Conservation (phyloP, 2,329 filamentous ascomycete species). For the Dactylellina haptotyla region DNA sequence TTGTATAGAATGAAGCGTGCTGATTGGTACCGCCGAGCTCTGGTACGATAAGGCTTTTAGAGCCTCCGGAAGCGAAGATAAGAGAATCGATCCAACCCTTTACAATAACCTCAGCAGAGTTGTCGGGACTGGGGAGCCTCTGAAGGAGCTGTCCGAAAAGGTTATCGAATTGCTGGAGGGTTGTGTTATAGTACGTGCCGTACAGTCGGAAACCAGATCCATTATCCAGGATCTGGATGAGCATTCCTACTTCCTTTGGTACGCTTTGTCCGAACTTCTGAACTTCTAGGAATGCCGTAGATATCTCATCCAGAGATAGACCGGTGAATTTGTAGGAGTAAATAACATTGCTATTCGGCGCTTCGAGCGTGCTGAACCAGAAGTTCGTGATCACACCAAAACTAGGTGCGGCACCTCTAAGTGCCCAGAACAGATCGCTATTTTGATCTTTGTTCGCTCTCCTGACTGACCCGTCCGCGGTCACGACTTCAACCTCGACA, state of each 20-base stretch:
- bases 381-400: constrained; percentile 62
- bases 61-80: background rate
- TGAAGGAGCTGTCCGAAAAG: too few species aligned
- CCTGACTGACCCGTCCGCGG: constrained; percentile 56
- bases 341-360: constrained; percentile 59
- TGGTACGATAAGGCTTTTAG: background rate
- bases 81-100: constrained; percentile 24
- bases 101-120: background rate
- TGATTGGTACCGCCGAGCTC: background rate
- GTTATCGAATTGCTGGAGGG: too few species aligned
- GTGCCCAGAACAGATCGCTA: constrained; percentile 62
- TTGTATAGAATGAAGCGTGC: background rate
- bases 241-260: too few species aligned
- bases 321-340: constrained; percentile 59
- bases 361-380: constrained; percentile 62
- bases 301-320: too few species aligned
- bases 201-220: too few species aligned
- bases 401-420: constrained; percentile 63
- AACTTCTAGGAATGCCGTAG: too few species aligned
- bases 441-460: constrained; percentile 59
- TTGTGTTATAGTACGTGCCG: too few species aligned
- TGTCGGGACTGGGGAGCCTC: constrained; percentile 13
- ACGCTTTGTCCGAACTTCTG: too few species aligned
- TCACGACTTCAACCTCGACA: constrained; percentile 64
- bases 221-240: too few species aligned